phyloP scores from a whole-genome alignment of 495 filamentous ascomycete species.

The Lindgomyces ingoldianus region DNA sequence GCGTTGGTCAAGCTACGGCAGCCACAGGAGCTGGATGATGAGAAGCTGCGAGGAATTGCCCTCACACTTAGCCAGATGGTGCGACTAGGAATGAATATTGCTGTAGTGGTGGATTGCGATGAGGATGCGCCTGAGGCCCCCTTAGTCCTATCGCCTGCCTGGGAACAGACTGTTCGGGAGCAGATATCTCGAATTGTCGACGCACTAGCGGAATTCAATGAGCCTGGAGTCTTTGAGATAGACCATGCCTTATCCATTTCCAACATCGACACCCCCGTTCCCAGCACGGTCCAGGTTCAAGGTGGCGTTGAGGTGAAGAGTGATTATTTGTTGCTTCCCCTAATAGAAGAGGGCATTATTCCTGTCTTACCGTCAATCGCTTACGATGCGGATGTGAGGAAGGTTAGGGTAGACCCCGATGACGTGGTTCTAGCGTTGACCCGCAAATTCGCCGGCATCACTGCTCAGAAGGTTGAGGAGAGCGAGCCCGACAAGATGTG shows the following conservation, averaged over 20 bases:
- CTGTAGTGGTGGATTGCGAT: slow-evolving; percentile 77
- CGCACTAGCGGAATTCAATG: slow-evolving; percentile 68
- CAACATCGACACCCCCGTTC: slow-evolving; percentile 32
- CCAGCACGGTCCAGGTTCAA: slow-evolving; percentile 35
- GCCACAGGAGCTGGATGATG: slow-evolving; percentile 67
- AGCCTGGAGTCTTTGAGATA: slow-evolving; percentile 66
- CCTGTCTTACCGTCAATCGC: slow-evolving; percentile 71
- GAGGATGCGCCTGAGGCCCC: slow-evolving; percentile 30
- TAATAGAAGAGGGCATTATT: slow-evolving; percentile 73
- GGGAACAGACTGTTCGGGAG: slow-evolving; percentile 52
- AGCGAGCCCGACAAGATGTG: slow-evolving; percentile 6
- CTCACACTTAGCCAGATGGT: slow-evolving; percentile 80
- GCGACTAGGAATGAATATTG: slow-evolving; percentile 75
- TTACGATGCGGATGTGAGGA: slow-evolving; percentile 58
- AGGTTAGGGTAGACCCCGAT: slow-evolving; percentile 60
- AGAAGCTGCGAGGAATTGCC: slow-evolving; percentile 70
- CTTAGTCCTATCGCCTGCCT: slow-evolving; percentile 30
- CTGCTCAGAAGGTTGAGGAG: slow-evolving; percentile 1
- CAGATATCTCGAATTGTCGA: slow-evolving; percentile 74
- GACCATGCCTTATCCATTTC: slow-evolving; percentile 62
- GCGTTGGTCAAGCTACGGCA: slow-evolving; percentile 82
- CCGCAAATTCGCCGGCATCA: slow-evolving; percentile 65
- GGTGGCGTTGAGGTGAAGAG: slow-evolving; percentile 52
- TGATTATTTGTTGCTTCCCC: slow-evolving; percentile 63
- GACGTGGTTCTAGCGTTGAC: slow-evolving; percentile 72